These are phyloP conservation scores for Phytopythium mirpurense DNA, from an alignment of 352 stramenopile genomes.

Conservation along the genomic window DNA sequence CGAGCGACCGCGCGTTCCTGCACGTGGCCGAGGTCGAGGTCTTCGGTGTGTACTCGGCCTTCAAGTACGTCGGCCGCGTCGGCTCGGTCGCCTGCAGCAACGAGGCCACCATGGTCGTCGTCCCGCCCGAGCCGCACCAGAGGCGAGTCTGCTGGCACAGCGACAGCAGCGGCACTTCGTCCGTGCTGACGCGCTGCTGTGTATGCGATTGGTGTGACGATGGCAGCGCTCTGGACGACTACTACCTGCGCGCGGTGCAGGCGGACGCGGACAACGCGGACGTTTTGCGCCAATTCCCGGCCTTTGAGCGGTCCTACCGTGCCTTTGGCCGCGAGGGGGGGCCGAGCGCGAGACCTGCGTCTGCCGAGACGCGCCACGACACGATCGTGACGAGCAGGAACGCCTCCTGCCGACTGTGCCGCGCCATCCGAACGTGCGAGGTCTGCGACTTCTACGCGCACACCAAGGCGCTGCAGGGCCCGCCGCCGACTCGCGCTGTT, in stretches of 20 bases:
- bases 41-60: slow-evolving; percentile 85
- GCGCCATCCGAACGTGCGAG: slow-evolving; percentile 80
- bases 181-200: neutral
- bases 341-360: neutral
- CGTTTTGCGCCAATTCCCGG: slow-evolving; percentile 88
- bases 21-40: slow-evolving; percentile 90
- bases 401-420: slow-evolving; percentile 71
- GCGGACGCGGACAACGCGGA: slow-evolving; percentile 88
- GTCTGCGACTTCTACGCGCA: slow-evolving; percentile 76
- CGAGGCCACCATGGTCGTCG: slow-evolving; percentile 86
- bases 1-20: slow-evolving; percentile 81
- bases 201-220: neutral
- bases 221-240: slow-evolving; percentile 56
- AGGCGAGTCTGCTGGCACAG: slow-evolving; percentile 25
- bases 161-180: neutral
- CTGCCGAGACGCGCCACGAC: neutral
- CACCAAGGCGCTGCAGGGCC: slow-evolving; percentile 19
- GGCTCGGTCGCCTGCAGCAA: slow-evolving; percentile 74
- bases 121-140: slow-evolving; percentile 59
- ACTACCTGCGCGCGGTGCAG: slow-evolving; percentile 87
- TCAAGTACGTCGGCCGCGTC: slow-evolving; percentile 81
- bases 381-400: slow-evolving; percentile 12
- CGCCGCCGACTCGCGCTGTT: slow-evolving; percentile 16
- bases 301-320: slow-evolving; percentile 77
- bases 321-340: slow-evolving; percentile 52